Evolutionary conservation across 2,329 filamentous ascomycete genomes (phyloP), one percentile per base, ranked within the genome.

Genomic region (Harringtonia lauricola): DNA sequence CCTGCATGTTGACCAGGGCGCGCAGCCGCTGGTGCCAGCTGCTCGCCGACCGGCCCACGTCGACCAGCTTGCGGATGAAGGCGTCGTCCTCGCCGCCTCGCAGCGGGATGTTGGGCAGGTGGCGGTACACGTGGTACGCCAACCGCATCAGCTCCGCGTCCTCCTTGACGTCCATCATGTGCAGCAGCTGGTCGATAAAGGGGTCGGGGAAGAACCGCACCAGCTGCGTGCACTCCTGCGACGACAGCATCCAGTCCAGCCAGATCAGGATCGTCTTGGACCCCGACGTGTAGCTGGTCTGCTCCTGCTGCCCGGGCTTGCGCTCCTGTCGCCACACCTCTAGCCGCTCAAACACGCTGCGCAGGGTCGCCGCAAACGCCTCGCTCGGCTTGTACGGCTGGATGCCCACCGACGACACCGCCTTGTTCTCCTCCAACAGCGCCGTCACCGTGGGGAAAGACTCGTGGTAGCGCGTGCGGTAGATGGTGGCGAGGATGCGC

Each of bases 111-210:
- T 98, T 98, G 14, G 92, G 88, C 15, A 98, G 69, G 57, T 98
- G 90, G 8, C 90, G 83, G 68, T 96, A 98, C 35, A 98, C 92
- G 57, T 95, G 88, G 59, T 96, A 98, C 0, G 92, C 90, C 9
- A 95, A 74, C 10, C 85, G 83, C 70, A 95, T 94, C 2, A 98
- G 74, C 62, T 98, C 94, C 0, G 87, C 88, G 55, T 98, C 92
- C 62, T 98, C 92, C 62, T 96, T 96, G 60, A 98, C 87, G 57
- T 98, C 92, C 90, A 98, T 98, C 92, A 98, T 98, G 68, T 98
- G 89, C 42, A 98, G 68, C 14, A 98, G 76, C 59, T 95, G 86
- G 55, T 92, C 86, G 60, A 94, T 92, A 57, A 96, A 90, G 0
- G 83, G 72, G 30, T 85, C 75, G 0, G 88, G 84, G 68, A 98